phyloP scores from a whole-genome alignment of 768 basidiomycete genomes.

The Cytidiella melzeri region DNA sequence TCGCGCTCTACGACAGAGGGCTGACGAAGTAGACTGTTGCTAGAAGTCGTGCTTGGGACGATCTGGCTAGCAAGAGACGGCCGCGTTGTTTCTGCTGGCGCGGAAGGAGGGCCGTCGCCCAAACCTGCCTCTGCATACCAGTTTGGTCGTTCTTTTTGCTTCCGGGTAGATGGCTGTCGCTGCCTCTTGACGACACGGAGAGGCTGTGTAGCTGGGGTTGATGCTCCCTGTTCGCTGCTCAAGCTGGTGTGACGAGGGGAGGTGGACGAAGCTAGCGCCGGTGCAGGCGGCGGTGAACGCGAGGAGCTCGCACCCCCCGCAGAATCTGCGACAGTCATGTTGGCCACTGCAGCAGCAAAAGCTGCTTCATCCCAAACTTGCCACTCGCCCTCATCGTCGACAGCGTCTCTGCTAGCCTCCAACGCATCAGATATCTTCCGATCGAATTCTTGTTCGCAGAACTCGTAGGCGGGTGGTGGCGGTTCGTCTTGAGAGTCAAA shows the following conservation, averaged over 20 bases:
- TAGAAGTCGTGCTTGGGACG: no score
- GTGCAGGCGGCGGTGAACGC: constrained; percentile 5
- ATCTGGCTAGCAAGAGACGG: no score
- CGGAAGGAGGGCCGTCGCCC: constrained; percentile 4
- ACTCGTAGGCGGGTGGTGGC: constrained; percentile 38
- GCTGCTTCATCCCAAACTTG: constrained; percentile 43
- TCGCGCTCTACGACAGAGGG: constrained; percentile 4
- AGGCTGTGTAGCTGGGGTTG: constrained; percentile 21
- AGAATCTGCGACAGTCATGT: constrained; percentile 6
- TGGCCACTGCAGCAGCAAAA: constrained; percentile 29
- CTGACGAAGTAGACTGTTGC: no score
- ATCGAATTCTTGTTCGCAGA: constrained; percentile 39
- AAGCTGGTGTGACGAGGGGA: not conserved
- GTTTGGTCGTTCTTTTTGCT: constrained; percentile 24
- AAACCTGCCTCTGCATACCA: constrained; percentile 27
- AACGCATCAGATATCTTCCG: constrained; percentile 42
- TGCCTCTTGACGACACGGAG: constrained; percentile 31
- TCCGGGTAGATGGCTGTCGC: constrained; percentile 1
- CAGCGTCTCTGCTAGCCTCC: constrained; percentile 30
- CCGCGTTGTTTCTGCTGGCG: not conserved
- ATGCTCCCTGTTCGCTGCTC: not conserved
- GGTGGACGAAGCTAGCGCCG: constrained; percentile 1
- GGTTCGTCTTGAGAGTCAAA: constrained; percentile 15
- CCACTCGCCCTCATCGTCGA: constrained; percentile 38
- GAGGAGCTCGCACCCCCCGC: not conserved